A percentile compares a stretch with the other conserved stretches of the same genome.
phyloP scores from a whole-genome alignment of 768 basidiomycete species.

The Hebeloma cylindrosporum region DNA sequence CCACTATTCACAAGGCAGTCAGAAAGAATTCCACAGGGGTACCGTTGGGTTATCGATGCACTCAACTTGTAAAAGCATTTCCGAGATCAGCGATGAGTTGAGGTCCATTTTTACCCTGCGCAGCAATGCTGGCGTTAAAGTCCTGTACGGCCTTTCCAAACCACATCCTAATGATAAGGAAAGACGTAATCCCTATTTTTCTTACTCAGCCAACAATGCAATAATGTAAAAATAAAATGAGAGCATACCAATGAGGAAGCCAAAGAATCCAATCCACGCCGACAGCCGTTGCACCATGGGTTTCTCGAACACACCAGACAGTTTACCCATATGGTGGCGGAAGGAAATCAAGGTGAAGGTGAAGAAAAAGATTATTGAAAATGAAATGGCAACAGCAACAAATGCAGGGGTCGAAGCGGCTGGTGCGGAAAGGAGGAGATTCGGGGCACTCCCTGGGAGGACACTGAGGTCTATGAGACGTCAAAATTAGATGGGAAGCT shows the following conservation, averaged over 20 bases:
- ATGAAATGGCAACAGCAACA: slow-evolving; percentile 58
- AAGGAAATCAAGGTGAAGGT: slow-evolving; percentile 65
- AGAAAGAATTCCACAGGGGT: not conserved
- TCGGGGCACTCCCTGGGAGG: slow-evolving; percentile 57
- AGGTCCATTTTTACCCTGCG: slow-evolving; percentile 54
- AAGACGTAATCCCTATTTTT: slow-evolving; percentile 58
- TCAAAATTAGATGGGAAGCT: not conserved
- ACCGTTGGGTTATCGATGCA: slow-evolving; percentile 10
- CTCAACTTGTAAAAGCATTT: slow-evolving; percentile 77
- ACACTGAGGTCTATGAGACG: slow-evolving; percentile 55
- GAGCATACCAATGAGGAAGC: slow-evolving; percentile 66
- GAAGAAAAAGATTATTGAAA: slow-evolving; percentile 63
- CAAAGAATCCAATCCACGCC: slow-evolving; percentile 75
- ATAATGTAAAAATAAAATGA: slow-evolving; percentile 3
- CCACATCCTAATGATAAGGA: slow-evolving; percentile 76
- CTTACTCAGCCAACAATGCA: not conserved
- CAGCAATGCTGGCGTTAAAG: slow-evolving; percentile 64
- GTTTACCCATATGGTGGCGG: slow-evolving; percentile 60
- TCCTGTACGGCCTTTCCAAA: slow-evolving; percentile 78
- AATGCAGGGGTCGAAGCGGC: slow-evolving; percentile 60
- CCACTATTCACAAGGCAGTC: slow-evolving; percentile 46
- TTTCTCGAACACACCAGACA: slow-evolving; percentile 49
- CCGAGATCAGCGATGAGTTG: slow-evolving; percentile 60
- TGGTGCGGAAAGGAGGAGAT: slow-evolving; percentile 57
- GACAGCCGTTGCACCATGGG: slow-evolving; percentile 57